A percentile compares a stretch with the other conserved stretches of the same genome.
These are phyloP conservation scores for Plasmodium blacklocki DNA, from an alignment of 169 alveolate genomes.

Conservation along the genomic window DNA sequence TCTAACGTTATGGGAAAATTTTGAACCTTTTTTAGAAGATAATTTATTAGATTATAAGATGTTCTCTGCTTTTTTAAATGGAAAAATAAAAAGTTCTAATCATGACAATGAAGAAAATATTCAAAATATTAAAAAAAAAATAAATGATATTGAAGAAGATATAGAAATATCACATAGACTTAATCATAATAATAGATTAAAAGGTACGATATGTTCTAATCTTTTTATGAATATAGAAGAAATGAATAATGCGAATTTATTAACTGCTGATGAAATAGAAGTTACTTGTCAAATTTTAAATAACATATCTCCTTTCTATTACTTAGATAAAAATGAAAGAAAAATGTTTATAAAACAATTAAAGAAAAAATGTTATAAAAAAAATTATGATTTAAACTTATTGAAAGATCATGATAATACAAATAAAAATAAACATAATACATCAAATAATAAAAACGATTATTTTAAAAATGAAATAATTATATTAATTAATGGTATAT, in stretches of 20 bases:
- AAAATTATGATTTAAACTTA: conserved; percentile 23
- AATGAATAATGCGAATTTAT: conserved; percentile 8
- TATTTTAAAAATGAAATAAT: conserved; percentile 12
- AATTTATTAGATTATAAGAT: conserved; percentile 57
- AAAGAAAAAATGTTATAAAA: conserved; percentile 42
- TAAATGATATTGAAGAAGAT: conserved; percentile 26
- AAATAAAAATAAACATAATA: not conserved
- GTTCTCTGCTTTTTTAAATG: conserved; percentile 45
- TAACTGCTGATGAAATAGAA: conserved; percentile 72
- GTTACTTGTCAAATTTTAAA: conserved; percentile 20
- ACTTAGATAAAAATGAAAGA: conserved; percentile 64
- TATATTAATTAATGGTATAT: conserved; percentile 68
- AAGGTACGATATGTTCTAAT: conserved; percentile 52
- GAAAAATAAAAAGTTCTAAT: conserved; percentile 23
- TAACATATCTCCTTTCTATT: conserved; percentile 26
- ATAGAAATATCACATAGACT: not conserved
- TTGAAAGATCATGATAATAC: not conserved
- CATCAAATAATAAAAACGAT: not conserved
- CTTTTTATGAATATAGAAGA: conserved; percentile 5
- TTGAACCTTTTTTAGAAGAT: conserved; percentile 49
- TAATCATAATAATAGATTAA: conserved; percentile 12
- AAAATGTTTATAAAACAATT: conserved; percentile 32
- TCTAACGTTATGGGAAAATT: conserved; percentile 40
- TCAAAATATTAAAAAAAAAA: conserved; percentile 8
- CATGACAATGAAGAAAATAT: conserved; percentile 20